These are phyloP conservation scores for Syzygium oleosum DNA, from an alignment of 345 rosid genomes.

Conservation along the genomic window DNA sequence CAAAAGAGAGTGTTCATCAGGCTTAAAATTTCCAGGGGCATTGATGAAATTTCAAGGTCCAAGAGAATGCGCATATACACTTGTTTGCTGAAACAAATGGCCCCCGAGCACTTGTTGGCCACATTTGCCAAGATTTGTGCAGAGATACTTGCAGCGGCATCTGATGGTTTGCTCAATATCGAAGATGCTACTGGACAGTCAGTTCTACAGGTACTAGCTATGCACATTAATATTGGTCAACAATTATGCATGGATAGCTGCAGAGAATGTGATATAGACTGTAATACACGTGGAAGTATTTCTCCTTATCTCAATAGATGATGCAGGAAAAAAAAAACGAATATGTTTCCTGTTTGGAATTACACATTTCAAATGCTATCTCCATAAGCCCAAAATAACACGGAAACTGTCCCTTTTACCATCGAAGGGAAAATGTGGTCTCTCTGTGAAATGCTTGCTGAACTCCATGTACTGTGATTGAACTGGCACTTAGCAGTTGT, in stretches of 20 bases:
- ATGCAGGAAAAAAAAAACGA: not conserved
- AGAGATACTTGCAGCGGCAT: slow-evolving; percentile 89
- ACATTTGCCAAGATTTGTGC: slow-evolving; percentile 95
- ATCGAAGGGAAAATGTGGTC: not conserved
- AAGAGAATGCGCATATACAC: slow-evolving; percentile 79
- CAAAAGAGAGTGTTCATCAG: not conserved
- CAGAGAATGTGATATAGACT: not conserved
- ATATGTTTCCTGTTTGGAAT: not conserved
- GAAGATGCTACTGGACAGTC: slow-evolving; percentile 69
- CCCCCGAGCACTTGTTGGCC: slow-evolving; percentile 89
- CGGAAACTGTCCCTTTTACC: not conserved
- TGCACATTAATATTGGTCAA: not conserved
- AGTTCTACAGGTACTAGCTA: slow-evolving; percentile 62
- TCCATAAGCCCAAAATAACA: not conserved
- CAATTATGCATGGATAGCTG: not conserved
- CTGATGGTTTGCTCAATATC: slow-evolving; percentile 78
- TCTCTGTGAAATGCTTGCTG: not conserved
- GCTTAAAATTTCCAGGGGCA: slow-evolving; percentile 49
- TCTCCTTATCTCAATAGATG: not conserved
- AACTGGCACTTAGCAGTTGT: not conserved
- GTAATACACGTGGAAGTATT: not conserved
- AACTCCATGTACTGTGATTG: not conserved
- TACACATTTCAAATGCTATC: not conserved
- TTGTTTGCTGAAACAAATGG: slow-evolving; percentile 90
- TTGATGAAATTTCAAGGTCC: slow-evolving; percentile 59